phyloP scores from a whole-genome alignment of 2,329 filamentous ascomycete genomes.

The Coniella vitis region DNA sequence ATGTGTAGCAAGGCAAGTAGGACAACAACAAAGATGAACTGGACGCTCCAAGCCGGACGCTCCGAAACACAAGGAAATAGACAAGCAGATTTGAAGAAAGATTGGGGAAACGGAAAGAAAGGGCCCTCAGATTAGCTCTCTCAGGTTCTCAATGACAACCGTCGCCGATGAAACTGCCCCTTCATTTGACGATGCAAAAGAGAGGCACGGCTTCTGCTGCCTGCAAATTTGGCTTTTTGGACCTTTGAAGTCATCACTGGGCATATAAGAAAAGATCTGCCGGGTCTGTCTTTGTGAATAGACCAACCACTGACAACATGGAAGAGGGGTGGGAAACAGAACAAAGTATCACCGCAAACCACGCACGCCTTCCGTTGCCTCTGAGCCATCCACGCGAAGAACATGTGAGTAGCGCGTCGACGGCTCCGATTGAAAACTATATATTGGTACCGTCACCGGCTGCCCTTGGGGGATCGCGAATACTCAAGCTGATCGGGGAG shows the following conservation, averaged over 20 bases:
- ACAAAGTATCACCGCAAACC: too few relatives aligned
- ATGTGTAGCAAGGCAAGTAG: too few relatives aligned
- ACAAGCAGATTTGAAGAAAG: not conserved
- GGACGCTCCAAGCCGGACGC: not conserved
- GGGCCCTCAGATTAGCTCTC: slow-evolving; percentile 36
- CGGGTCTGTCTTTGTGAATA: slow-evolving; percentile 12
- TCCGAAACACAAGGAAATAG: slow-evolving; percentile 1
- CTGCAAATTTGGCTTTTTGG: slow-evolving; percentile 38
- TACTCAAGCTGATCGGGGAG: not conserved
- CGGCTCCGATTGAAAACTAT: slow-evolving; percentile 37
- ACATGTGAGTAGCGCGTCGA: slow-evolving; percentile 9
- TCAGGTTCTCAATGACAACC: slow-evolving; percentile 34
- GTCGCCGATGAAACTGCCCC: slow-evolving; percentile 14
- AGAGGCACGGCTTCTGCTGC: slow-evolving; percentile 23
- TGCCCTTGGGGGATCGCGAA: slow-evolving; percentile 1
- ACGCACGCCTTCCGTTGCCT: too few relatives aligned
- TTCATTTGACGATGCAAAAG: slow-evolving; percentile 9
- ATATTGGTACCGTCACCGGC: slow-evolving; percentile 22
- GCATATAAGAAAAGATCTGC: too few relatives aligned
- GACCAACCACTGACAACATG: too few relatives aligned
- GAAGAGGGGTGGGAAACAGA: not conserved
- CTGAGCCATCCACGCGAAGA: too few relatives aligned
- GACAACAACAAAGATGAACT: too few relatives aligned
- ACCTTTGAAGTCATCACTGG: slow-evolving; percentile 30
- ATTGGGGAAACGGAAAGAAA: slow-evolving; percentile 1